phyloP scores from a whole-genome alignment of 192 early-diverging fungal genomes.

The Podila minutissima region DNA sequence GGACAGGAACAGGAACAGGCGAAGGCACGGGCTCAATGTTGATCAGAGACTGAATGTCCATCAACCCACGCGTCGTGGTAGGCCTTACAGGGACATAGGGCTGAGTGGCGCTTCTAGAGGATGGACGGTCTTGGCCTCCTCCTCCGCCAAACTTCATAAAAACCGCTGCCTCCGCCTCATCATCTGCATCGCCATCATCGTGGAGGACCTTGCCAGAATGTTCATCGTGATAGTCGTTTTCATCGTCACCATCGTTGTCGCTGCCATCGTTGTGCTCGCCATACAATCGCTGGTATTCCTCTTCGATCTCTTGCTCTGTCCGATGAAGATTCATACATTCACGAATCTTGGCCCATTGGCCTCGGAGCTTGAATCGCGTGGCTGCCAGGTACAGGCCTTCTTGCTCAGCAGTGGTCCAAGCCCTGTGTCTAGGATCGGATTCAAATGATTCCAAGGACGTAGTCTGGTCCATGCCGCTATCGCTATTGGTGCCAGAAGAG shows the following conservation, averaged over 20 bases:
- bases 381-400: conserved; percentile 31
- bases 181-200: conserved; percentile 31
- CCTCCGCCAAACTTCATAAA: conserved; percentile 17
- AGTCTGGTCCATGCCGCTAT: background rate
- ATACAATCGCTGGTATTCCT: conserved; percentile 31
- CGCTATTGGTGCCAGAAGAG: background rate
- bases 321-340: conserved; percentile 30
- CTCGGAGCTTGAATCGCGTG: conserved; percentile 16
- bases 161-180: conserved; percentile 14
- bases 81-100: background rate
- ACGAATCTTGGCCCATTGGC: conserved; percentile 43
- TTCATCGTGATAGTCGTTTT: background rate
- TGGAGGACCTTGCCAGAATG: background rate
- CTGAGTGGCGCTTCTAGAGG: background rate
- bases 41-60: conserved; percentile 13
- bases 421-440: background rate
- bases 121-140: background rate
- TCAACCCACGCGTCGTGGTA: background rate
- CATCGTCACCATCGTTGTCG: conserved; percentile 3
- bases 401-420: conserved; percentile 31
- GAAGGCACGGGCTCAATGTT: background rate
- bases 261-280: conserved; percentile 8
- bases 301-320: conserved; percentile 34
- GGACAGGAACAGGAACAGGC: background rate
- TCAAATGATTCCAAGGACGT: background rate